Evolutionary conservation across 441 rosid genomes (phyloP), one percentile per base, ranked within the genome.

Genomic region (Euphorbia schlechtendalii): DNA sequence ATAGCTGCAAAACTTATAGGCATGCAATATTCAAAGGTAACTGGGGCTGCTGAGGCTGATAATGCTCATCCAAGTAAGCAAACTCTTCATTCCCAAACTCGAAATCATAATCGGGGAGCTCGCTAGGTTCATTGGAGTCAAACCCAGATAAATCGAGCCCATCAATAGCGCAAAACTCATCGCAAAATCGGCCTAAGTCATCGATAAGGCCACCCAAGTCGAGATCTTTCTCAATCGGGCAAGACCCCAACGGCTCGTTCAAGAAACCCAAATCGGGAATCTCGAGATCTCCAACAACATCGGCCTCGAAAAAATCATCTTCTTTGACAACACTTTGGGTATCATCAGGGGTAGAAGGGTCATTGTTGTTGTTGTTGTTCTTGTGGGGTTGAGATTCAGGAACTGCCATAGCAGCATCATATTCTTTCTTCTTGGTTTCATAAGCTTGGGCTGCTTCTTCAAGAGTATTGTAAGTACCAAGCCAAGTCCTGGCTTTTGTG

Each of bases 381-480:
- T 32, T 32, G 34, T 32, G 34, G 3, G 6, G 6, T 6, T 32
- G 34, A 55, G 82, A 67, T 30, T 59, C 48, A 1, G 71, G 69
- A 55, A 22, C 6, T 24, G 68, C 52, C 71, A 71, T 18, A n/a
- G n/a, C n/a, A 46, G 84, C 81, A 60, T 83, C 93, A 17, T 82
- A 89, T 74, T 93, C 96, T 0, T 77, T 77, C 73, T 82, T 84
- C 69, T 87, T 88, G 14, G 76, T 75, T 58, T 85, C 84, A 30
- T 90, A 90, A 52, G 97, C 99, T 63, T 76, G 61, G 4, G 96
- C 88, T 13, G 99, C 99, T 66, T 86, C 96, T 68, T 94, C 96
- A 6, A 83, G 86, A 3, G 96, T 89, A 36, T 83, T 73, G 30
- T 78, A 94, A 40, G 99, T 90, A 59, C 97, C 99, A 73, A 94